phyloP scores from a whole-genome alignment of 768 basidiomycete genomes.

The Mrakia blollopis region DNA sequence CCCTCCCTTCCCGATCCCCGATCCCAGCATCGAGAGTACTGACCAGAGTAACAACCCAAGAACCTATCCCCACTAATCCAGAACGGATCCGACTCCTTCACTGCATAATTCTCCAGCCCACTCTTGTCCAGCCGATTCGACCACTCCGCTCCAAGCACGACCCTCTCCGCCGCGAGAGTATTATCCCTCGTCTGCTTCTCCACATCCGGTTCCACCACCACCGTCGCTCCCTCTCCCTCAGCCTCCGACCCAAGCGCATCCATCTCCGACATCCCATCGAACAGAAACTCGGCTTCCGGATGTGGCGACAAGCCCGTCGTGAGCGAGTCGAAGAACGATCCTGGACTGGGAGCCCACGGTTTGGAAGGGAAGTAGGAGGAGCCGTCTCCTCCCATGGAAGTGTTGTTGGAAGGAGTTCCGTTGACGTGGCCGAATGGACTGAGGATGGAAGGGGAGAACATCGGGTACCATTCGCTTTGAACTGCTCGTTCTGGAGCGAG shows the following conservation, averaged over 20 bases:
- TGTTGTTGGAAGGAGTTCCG: neutral
- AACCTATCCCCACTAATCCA: slow-evolving; percentile 23
- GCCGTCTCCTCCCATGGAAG: neutral
- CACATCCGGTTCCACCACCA: neutral
- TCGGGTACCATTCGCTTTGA: neutral
- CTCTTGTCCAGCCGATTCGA: neutral
- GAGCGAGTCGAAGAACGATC: slow-evolving; percentile 10
- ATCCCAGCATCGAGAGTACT: no score
- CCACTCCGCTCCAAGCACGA: neutral
- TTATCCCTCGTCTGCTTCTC: slow-evolving; percentile 7
- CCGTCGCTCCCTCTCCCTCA: neutral
- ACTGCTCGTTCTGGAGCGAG: slow-evolving; percentile 7
- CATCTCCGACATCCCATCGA: neutral
- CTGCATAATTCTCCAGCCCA: neutral
- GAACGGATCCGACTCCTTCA: slow-evolving; percentile 18
- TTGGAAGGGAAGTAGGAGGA: neutral
- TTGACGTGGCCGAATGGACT: neutral
- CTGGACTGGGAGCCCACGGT: neutral
- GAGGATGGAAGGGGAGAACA: slow-evolving; percentile 13
- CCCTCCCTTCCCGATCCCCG: no score
- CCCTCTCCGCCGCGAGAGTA: neutral
- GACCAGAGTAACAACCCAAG: slow-evolving; percentile 25
- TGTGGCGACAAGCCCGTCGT: neutral
- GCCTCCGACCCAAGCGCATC: neutral
- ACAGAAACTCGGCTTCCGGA: slow-evolving; percentile 1